Percentiles rank a stretch among this genome's conserved stretches.
Evolutionary conservation across 306 rosid species (phyloP).

Genomic region (Mimosa pudica): DNA sequence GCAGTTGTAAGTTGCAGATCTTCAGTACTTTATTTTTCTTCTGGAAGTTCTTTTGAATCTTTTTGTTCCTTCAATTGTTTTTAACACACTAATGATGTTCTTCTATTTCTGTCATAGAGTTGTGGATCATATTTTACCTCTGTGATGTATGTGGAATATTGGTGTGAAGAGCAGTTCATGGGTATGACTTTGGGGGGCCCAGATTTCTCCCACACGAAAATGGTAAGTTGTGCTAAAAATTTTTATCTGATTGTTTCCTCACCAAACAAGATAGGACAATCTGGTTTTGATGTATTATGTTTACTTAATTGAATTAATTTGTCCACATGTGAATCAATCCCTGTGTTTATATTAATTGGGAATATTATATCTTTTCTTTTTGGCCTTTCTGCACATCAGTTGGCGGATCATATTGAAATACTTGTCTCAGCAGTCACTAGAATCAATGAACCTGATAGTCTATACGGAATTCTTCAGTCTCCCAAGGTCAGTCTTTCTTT

Average conservation of each 20-base stretch:
- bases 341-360: constrained; percentile 14
- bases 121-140: constrained; percentile 90
- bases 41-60: neutral
- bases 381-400: constrained; percentile 50
- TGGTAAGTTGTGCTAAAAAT: constrained; percentile 46
- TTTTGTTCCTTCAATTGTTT: constrained; percentile 4
- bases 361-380: constrained; percentile 11
- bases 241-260: neutral
- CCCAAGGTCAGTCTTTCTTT: constrained; percentile 68
- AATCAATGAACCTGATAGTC: constrained; percentile 94
- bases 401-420: constrained; percentile 83
- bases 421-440: constrained; percentile 80
- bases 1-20: constrained; percentile 69
- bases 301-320: constrained; percentile 17
- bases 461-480: constrained; percentile 90
- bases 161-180: constrained; percentile 89
- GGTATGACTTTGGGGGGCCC: constrained; percentile 75
- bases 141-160: constrained; percentile 85
- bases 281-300: constrained; percentile 14
- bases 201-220: constrained; percentile 80
- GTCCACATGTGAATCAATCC: neutral
- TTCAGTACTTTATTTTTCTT: constrained; percentile 20
- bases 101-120: constrained; percentile 42
- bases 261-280: constrained; percentile 1
- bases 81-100: constrained; percentile 31